Base-by-base conservation (phyloP, 345 rosid species). In the Murraya paniculata region DNA sequence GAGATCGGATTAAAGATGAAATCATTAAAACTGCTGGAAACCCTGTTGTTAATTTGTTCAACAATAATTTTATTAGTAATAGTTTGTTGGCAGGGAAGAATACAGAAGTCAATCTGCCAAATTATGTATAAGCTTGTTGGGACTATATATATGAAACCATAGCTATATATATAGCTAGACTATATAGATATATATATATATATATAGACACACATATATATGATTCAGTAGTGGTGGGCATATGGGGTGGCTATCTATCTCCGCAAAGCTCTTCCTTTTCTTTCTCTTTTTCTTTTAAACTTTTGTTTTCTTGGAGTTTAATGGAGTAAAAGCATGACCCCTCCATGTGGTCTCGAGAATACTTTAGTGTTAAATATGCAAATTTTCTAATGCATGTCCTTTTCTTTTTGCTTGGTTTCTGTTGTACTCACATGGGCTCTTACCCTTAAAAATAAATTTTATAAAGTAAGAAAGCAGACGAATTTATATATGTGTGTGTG, bases 311-410 rank as follows among this genome's bases (percentile, higher is more conserved):
- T 78, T 78, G 80, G 61, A 78, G 70, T 45, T 78, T 70, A 59
- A 70, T 70, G 36, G 69, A 77, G 68, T 55, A 60, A 60, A 53
- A 24, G 79, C 66, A 25, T 62, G 81, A 50, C 81, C 81, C 81
- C 76, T 78, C 81, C 81, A 78, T 78, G 81, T 78, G 75, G 71
- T 50, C 31, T 50, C 27, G 64, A 18, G 30, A 78, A 58, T 76
- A 71, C 76, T 78, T 78, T 78, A 38, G 31, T 18, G 67, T 39
- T 41, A 33, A 70, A 60, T 61, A 70, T 78, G 35, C 38, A 16
- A 39, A 25, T 1, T 33, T 48, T 30, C 33, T 31, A 78, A 71
- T 61, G 80, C 30, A 6, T 6, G 81, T 78, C 81, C 57, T 64
- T 78, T 61, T 78, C 68, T n/a, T 30, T 68, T 62, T 70, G 62